phyloP scores from a whole-genome alignment of 1,139 yeast genomes.

The Ogataea hybrid region DNA sequence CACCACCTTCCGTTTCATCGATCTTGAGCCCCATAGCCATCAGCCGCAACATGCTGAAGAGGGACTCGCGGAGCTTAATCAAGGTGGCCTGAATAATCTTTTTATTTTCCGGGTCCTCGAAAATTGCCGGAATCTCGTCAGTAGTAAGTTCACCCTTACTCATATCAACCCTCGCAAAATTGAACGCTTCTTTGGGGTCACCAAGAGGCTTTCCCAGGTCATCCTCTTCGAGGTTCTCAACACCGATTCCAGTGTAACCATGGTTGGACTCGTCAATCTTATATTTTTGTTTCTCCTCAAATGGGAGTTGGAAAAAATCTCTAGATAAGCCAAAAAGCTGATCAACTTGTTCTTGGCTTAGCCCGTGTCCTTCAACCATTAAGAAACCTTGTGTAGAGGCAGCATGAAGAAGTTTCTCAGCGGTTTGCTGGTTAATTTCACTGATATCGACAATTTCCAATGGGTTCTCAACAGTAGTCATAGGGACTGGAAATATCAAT shows the following conservation, averaged over 20 bases:
- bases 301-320: conserved; percentile 44
- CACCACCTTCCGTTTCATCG: conserved; percentile 38
- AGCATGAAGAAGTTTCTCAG: conserved; percentile 43
- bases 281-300: conserved; percentile 38
- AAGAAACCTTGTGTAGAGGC: conserved; percentile 56
- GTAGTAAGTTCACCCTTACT: conserved; percentile 38
- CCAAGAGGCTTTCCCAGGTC: conserved; percentile 42
- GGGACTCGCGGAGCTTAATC: conserved; percentile 40
- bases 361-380: conserved; percentile 56
- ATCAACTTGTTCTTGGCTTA: conserved; percentile 45
- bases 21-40: conserved; percentile 50
- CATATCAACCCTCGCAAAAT: conserved; percentile 43
- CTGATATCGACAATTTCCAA: conserved; percentile 48
- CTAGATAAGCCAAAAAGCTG: conserved; percentile 41
- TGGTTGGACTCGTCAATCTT: conserved; percentile 42
- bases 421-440: conserved; percentile 36
- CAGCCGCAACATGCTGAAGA: conserved; percentile 41
- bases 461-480: conserved; percentile 32
- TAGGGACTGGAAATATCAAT: background rate
- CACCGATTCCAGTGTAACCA: conserved; percentile 52
- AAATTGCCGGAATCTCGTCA: conserved; percentile 43
- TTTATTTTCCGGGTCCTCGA: conserved; percentile 34
- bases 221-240: conserved; percentile 51
- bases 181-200: conserved; percentile 56
- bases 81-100: conserved; percentile 35